phyloP scores from a whole-genome alignment of 345 rosid species.

The Linum usitatissimum region DNA sequence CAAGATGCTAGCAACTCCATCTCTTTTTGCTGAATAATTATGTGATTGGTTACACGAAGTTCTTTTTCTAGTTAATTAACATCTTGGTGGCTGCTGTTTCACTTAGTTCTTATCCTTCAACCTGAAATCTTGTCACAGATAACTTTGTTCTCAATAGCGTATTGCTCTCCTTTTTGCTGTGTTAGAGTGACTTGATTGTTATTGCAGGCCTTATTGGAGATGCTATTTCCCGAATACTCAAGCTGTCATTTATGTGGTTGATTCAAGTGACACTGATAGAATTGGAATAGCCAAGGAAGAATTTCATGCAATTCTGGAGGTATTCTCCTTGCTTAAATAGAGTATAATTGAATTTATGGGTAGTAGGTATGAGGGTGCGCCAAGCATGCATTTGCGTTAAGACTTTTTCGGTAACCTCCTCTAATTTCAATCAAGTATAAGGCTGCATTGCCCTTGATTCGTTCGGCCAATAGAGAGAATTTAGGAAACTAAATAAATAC shows the following conservation, averaged over 20 bases:
- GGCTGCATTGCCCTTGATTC: no score
- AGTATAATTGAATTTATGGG: no score
- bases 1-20: no score
- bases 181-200: conserved; percentile 1
- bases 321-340: conserved; percentile 13
- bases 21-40: background rate
- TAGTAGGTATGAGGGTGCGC: no score
- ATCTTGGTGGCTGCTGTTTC: no score
- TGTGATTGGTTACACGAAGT: no score
- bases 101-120: background rate
- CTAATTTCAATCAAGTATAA: no score
- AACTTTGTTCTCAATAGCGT: conserved; percentile 1
- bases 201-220: conserved; percentile 70
- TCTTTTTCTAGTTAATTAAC: background rate
- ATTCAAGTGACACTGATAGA: conserved; percentile 72
- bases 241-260: conserved; percentile 66
- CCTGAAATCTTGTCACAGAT: background rate
- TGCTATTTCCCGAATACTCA: conserved; percentile 81
- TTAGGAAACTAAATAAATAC: no score
- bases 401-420: no score
- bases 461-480: no score
- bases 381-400: no score
- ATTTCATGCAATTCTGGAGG: conserved; percentile 77
- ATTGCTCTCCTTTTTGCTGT: background rate
- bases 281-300: conserved; percentile 63